Conservation (phyloP, 2,329 filamentous ascomycete genomes). For the Aspergillus ochraceoroseus region DNA sequence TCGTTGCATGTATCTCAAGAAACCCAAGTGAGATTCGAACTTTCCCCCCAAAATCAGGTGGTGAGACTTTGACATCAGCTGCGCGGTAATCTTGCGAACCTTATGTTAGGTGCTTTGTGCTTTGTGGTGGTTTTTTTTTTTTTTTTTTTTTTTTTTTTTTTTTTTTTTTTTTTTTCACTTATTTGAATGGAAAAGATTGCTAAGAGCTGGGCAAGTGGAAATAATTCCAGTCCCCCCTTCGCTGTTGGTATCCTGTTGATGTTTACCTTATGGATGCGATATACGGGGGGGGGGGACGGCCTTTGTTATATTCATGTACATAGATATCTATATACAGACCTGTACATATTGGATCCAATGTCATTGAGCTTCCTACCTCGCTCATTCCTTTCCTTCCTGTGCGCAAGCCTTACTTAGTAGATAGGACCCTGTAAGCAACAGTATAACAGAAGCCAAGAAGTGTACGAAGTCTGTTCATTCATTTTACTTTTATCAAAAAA, state of each 20-base stretch:
- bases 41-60: too few relatives aligned
- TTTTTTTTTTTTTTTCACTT: not conserved
- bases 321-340: conserved; percentile 12
- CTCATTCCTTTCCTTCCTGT: not conserved
- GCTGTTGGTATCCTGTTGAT: not conserved
- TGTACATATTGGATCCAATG: conserved; percentile 18
- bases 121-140: not conserved
- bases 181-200: too few relatives aligned
- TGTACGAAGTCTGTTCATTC: not conserved
- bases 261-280: not conserved
- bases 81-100: too few relatives aligned
- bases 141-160: not conserved
- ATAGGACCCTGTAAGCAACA: too few relatives aligned
- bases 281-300: conserved; percentile 2
- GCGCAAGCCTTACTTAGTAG: conserved; percentile 5
- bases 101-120: too few relatives aligned
- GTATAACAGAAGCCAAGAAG: too few relatives aligned
- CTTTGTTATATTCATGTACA: conserved; percentile 12
- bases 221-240: too few relatives aligned
- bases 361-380: conserved; percentile 4
- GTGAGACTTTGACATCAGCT: too few relatives aligned
- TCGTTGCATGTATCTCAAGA: too few relatives aligned
- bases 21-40: too few relatives aligned
- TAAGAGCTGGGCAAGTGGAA: too few relatives aligned
- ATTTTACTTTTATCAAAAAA: conserved; percentile 6